These are phyloP conservation scores for Cinchona pubescens DNA, from an alignment of 257 asterid genomes.

Conservation along the genomic window DNA sequence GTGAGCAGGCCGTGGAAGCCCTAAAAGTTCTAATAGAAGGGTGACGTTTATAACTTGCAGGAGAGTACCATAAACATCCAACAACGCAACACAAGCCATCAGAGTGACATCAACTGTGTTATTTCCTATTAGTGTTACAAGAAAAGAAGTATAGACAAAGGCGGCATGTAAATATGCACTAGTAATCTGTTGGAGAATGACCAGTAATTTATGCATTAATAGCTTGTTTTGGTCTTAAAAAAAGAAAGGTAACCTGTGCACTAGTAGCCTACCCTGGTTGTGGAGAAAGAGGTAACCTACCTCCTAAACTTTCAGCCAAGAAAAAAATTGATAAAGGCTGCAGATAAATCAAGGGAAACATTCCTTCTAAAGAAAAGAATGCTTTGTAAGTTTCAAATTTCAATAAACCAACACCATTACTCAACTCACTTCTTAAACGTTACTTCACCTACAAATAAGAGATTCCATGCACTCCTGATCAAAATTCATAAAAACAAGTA, in stretches of 20 bases:
- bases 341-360: background rate
- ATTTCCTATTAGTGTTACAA: background rate
- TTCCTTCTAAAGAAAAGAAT: background rate
- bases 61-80: background rate
- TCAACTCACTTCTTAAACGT: constrained; percentile 11
- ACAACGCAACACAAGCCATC: background rate
- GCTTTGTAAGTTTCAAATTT: background rate
- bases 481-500: background rate
- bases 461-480: background rate
- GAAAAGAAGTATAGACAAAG: background rate
- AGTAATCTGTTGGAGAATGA: no score
- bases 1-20: background rate
- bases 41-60: background rate
- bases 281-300: no score
- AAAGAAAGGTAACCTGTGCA: no score
- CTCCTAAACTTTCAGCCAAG: no score
- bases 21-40: background rate
- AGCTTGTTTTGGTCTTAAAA: no score
- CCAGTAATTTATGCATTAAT: no score
- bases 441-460: constrained; percentile 34
- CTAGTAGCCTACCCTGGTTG: no score
- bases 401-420: background rate
- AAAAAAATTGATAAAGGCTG: background rate
- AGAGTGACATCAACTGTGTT: background rate
- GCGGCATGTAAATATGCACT: background rate